A percentile compares a stretch with the other conserved stretches of the same genome.
phyloP scores from a whole-genome alignment of 2,329 filamentous ascomycete species.

The Lecanicillium sp. region DNA sequence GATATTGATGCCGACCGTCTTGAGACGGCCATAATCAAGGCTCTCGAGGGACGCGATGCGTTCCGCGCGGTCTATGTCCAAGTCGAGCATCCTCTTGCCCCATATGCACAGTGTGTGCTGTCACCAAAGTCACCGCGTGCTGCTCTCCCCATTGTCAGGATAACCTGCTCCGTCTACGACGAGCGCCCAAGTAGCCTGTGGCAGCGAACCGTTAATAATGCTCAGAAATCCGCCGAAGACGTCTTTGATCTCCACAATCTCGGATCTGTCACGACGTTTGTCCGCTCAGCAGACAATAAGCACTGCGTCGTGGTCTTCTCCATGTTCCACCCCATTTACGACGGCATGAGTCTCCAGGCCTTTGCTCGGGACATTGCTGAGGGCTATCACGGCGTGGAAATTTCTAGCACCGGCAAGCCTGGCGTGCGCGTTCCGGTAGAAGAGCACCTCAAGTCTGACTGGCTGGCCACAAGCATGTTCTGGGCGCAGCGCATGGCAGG shows the following conservation, averaged over 20 bases:
- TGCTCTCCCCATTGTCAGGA: constrained; percentile 8
- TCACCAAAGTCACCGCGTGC: constrained; percentile 2
- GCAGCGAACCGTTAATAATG: constrained; percentile 6
- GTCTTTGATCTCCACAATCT: constrained; percentile 12
- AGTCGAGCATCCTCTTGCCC: constrained; percentile 14
- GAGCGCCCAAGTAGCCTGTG: constrained; percentile 7
- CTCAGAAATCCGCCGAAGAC: constrained; percentile 12
- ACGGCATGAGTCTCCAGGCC: constrained; percentile 12
- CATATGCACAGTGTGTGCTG: constrained; percentile 15
- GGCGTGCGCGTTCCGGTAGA: constrained; percentile 10
- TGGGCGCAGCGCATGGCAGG: constrained; percentile 13
- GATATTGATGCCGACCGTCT: constrained; percentile 14
- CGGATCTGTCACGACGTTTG: constrained; percentile 8
- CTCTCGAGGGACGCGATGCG: constrained; percentile 12
- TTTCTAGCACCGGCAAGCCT: constrained; percentile 11
- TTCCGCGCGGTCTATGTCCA: constrained; percentile 16
- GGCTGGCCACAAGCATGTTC: constrained; percentile 13
- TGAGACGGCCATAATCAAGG: constrained; percentile 11
- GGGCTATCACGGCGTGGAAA: constrained; percentile 11
- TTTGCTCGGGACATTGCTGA: constrained; percentile 9
- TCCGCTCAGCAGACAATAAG: constrained; percentile 8
- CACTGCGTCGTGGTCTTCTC: constrained; percentile 24
- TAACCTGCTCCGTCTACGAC: constrained; percentile 6
- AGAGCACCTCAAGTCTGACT: constrained; percentile 13
- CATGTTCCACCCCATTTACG: constrained; percentile 29